phyloP scores from a whole-genome alignment of 805 yeast species.

The Saturnispora serradocipensis region DNA sequence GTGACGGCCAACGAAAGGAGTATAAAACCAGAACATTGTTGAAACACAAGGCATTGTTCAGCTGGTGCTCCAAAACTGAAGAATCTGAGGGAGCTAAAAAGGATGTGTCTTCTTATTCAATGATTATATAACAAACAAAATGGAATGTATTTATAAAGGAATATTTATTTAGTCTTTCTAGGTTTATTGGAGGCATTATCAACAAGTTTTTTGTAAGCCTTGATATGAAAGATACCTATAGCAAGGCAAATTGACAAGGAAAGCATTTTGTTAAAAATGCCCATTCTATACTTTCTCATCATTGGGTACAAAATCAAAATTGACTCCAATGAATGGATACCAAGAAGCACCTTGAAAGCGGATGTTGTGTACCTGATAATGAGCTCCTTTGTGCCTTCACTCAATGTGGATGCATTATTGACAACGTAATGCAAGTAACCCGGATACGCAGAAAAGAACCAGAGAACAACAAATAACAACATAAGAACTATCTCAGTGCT shows the following conservation, averaged over 20 bases:
- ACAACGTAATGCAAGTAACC: constrained; percentile 2
- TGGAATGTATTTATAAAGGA: not conserved
- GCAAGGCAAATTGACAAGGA: constrained; percentile 47
- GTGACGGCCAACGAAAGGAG: constrained; percentile 2
- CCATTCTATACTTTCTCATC: constrained; percentile 51
- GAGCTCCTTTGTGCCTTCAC: constrained; percentile 5
- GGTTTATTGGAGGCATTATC: constrained; percentile 12
- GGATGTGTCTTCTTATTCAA: constrained; percentile 16
- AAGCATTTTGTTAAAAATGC: constrained; percentile 35
- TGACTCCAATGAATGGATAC: constrained; percentile 47
- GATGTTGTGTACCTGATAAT: constrained; percentile 9
- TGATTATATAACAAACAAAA: constrained; percentile 6
- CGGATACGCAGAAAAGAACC: constrained; percentile 11
- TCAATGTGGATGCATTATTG: constrained; percentile 5
- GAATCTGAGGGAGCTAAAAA: constrained; percentile 13
- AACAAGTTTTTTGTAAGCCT: constrained; percentile 30
- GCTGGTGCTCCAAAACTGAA: constrained; percentile 30
- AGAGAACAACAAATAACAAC: constrained; percentile 1
- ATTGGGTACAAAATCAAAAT: constrained; percentile 38
- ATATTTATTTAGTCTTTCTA: constrained; percentile 5
- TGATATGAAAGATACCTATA: constrained; percentile 52
- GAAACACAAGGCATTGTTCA: constrained; percentile 38
- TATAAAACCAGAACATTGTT: constrained; percentile 28
- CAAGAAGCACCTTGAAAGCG: constrained; percentile 21
- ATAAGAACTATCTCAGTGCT: constrained; percentile 34